Evolutionary conservation across 495 filamentous ascomycete species (phyloP).

Genomic region (Aspergillus nidulans): DNA sequence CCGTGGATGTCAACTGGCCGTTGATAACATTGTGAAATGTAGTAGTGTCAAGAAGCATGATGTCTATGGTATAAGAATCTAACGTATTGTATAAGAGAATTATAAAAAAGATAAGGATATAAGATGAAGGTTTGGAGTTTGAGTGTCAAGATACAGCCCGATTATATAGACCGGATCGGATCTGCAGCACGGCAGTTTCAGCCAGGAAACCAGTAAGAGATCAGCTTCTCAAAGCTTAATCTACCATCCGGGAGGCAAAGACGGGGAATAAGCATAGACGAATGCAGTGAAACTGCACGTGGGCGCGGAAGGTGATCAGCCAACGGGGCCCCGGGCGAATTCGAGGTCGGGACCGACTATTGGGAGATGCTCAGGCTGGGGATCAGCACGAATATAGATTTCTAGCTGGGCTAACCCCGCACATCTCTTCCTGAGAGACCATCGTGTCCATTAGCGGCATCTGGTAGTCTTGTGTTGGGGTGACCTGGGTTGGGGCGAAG

Average conservation of each 20-base stretch:
- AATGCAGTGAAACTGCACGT: no score
- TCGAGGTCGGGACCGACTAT: no score
- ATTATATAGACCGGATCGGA: not conserved
- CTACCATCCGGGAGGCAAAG: not conserved
- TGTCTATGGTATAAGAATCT: not conserved
- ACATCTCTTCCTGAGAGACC: no score
- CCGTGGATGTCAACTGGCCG: slow-evolving; percentile 28
- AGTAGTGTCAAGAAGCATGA: not conserved
- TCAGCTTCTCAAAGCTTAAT: not conserved
- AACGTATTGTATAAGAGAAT: no score
- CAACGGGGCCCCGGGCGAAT: no score
- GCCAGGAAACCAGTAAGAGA: not conserved
- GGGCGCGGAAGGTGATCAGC: no score
- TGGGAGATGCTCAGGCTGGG: no score
- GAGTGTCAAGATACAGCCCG: not conserved
- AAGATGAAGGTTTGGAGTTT: not conserved
- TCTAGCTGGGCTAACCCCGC: no score
- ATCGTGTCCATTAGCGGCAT: no score
- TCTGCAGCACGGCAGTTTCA: not conserved
- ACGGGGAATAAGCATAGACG: not conserved
- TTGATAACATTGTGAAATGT: slow-evolving; percentile 35
- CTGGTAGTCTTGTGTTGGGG: no score
- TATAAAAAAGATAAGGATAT: not conserved
- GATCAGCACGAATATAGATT: no score
- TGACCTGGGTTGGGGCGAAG: no score